These are phyloP conservation scores for Cyclotella atomus DNA, from an alignment of 108 stramenopile species.

Conservation along the genomic window DNA sequence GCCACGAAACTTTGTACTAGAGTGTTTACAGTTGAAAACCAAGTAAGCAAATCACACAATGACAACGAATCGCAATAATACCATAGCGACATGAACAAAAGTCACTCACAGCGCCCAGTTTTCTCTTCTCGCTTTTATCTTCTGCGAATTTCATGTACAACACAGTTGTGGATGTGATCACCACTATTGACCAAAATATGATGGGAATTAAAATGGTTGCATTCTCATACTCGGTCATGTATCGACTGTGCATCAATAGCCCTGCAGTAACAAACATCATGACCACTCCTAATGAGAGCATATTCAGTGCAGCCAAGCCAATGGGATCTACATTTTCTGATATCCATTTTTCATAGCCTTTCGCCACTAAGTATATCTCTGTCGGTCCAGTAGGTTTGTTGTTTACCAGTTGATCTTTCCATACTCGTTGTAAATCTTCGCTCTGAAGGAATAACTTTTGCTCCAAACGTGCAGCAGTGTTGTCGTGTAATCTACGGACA, in stretches of 20 bases:
- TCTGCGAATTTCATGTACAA: slow-evolving; percentile 10
- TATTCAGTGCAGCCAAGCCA: background rate
- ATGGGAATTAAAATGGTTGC: background rate
- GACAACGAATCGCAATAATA: too few relatives aligned
- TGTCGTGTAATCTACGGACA: background rate
- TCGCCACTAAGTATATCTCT: background rate
- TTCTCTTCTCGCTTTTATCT: slow-evolving; percentile 8
- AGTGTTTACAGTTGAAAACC: background rate
- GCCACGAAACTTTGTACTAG: slow-evolving; percentile 9
- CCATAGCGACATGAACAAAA: too few relatives aligned
- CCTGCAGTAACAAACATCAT: slow-evolving; percentile 3
- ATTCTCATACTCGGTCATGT: slow-evolving; percentile 4
- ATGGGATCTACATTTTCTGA: background rate
- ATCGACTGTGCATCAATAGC: slow-evolving; percentile 11
- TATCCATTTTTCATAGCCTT: slow-evolving; percentile 2
- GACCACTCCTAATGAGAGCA: slow-evolving; percentile 1
- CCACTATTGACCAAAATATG: slow-evolving; percentile 3
- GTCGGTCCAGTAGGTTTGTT: slow-evolving; percentile 7
- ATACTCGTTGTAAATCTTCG: background rate
- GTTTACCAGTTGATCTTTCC: background rate
- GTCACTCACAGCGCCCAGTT: slow-evolving; percentile 1
- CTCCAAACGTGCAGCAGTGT: background rate
- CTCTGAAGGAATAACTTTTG: background rate
- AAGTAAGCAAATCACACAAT: too few relatives aligned
- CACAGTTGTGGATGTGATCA: background rate